Evolutionary conservation across 768 basidiomycete species (phyloP).

Genomic region (Boletus patriciae): DNA sequence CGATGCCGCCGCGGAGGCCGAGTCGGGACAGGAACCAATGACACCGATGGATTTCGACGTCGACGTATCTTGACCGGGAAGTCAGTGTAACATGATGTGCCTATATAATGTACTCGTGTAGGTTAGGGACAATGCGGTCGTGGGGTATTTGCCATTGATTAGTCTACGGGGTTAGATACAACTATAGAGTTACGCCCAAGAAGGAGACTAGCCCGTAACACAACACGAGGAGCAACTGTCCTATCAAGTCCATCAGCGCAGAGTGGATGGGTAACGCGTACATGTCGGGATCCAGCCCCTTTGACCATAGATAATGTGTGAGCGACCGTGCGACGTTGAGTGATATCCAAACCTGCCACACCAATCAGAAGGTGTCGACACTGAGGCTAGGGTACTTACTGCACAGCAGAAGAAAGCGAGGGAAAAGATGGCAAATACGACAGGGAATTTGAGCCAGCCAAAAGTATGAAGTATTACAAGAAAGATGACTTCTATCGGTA

Average conservation of each 20-base stretch:
- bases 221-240: conserved; percentile 74
- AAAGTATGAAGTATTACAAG: conserved; percentile 60
- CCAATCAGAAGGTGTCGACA: neutral
- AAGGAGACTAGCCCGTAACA: conserved; percentile 67
- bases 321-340: conserved; percentile 63
- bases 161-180: neutral
- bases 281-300: conserved; percentile 80
- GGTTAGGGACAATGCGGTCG: neutral
- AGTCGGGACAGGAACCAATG: conserved; percentile 35
- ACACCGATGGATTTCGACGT: conserved; percentile 41
- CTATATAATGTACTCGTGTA: neutral
- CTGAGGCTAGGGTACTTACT: conserved; percentile 46
- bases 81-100: neutral
- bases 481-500: conserved; percentile 82
- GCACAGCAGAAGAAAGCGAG: conserved; percentile 72
- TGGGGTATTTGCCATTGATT: neutral
- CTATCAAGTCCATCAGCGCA: conserved; percentile 81
- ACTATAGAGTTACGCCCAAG: conserved; percentile 29
- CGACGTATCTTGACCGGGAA: conserved; percentile 41
- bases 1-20: conserved; percentile 28
- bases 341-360: conserved; percentile 60
- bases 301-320: conserved; percentile 78
- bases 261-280: conserved; percentile 94
- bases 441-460: conserved; percentile 76
- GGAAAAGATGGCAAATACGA: conserved; percentile 67